Evolutionary conservation across 495 filamentous ascomycete genomes (phyloP).

Genomic region (Aspergillus asperescens): DNA sequence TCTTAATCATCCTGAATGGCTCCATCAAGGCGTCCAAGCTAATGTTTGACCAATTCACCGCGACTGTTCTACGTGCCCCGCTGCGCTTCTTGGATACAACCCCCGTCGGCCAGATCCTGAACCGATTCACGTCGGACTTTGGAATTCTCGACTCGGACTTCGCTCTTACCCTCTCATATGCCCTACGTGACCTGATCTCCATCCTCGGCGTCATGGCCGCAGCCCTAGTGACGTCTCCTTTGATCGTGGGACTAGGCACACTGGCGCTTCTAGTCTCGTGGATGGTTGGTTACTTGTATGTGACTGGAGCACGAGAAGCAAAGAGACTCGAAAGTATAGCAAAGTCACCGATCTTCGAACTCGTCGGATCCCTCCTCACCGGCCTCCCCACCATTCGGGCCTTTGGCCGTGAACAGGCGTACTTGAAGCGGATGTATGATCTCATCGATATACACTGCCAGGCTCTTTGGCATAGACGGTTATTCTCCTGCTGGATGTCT

Average conservation of each 20-base stretch:
- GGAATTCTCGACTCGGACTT: slow-evolving; percentile 62
- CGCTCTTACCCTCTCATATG: slow-evolving; percentile 52
- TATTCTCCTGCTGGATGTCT: slow-evolving; percentile 68
- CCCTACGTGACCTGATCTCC: slow-evolving; percentile 41
- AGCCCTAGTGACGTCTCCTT: slow-evolving; percentile 28
- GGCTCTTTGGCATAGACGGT: slow-evolving; percentile 61
- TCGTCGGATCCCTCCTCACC: slow-evolving; percentile 62
- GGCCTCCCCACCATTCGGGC: slow-evolving; percentile 73
- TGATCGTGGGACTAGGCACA: slow-evolving; percentile 24
- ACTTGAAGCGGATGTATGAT: slow-evolving; percentile 59
- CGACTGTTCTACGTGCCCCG: slow-evolving; percentile 62
- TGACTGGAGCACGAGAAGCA: slow-evolving; percentile 65
- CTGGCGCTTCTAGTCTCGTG: slow-evolving; percentile 2
- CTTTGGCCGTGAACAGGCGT: slow-evolving; percentile 59
- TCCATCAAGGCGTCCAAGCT: slow-evolving; percentile 49
- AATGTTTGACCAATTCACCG: slow-evolving; percentile 60
- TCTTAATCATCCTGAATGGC: slow-evolving; percentile 49
- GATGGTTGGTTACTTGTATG: slow-evolving; percentile 51
- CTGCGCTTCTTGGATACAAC: slow-evolving; percentile 78
- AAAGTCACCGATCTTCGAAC: slow-evolving; percentile 73
- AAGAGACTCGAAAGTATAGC: slow-evolving; percentile 70
- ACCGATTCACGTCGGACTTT: slow-evolving; percentile 78
- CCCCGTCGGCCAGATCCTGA: slow-evolving; percentile 70
- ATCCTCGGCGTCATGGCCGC: slow-evolving; percentile 32
- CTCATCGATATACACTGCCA: slow-evolving; percentile 60